Percentiles rank a stretch among this genome's conserved stretches.
phyloP scores from a whole-genome alignment of 1,139 yeast species.

The Diutina siamensis region DNA sequence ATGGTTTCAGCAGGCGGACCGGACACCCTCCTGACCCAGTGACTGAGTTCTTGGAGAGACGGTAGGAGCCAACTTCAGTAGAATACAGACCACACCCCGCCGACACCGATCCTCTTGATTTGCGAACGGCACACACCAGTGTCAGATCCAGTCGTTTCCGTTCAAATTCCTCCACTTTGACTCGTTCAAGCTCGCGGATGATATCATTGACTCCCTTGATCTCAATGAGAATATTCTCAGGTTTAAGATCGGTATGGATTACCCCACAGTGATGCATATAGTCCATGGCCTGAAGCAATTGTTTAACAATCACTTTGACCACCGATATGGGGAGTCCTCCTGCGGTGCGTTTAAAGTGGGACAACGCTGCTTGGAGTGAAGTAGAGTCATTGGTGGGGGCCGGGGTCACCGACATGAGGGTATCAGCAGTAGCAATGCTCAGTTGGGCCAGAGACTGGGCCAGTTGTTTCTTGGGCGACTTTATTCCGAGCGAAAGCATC shows the following conservation, averaged over 20 bases:
- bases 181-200: background rate
- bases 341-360: constrained; percentile 8
- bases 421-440: background rate
- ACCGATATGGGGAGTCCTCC: constrained; percentile 64
- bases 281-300: constrained; percentile 64
- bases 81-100: background rate
- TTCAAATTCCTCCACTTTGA: background rate
- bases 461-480: background rate
- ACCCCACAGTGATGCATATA: constrained; percentile 37
- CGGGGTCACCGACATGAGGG: background rate
- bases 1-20: constrained; percentile 4
- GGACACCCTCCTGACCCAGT: background rate
- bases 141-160: constrained; percentile 1
- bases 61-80: background rate
- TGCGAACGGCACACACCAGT: background rate
- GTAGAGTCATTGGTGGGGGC: background rate
- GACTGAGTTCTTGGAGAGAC: background rate
- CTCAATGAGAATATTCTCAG: constrained; percentile 3
- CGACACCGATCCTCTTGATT: background rate
- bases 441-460: background rate
- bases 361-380: background rate
- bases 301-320: constrained; percentile 75
- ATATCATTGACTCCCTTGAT: constrained; percentile 1
- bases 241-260: constrained; percentile 6
- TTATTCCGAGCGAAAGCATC: constrained; percentile 2